These are phyloP conservation scores for Rhododendron ferrugineum DNA, from an alignment of 148 eudicot genomes.

Conservation along the genomic window DNA sequence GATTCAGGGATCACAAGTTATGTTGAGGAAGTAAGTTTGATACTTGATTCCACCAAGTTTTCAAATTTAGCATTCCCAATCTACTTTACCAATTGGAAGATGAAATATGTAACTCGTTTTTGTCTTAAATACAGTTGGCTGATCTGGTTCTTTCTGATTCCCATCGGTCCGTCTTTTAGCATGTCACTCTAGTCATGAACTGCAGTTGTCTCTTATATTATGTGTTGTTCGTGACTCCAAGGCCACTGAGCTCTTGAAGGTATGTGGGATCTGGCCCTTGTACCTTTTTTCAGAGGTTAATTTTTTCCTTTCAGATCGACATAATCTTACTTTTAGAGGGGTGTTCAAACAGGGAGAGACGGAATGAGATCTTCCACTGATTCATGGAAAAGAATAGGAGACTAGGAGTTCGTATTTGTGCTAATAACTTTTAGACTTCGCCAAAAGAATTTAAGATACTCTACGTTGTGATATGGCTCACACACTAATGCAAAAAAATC, in stretches of 20 bases:
- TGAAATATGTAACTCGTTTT: slow-evolving; percentile 3
- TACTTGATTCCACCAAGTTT: background rate
- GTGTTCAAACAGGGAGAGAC: background rate
- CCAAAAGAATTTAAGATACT: background rate
- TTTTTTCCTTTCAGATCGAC: background rate
- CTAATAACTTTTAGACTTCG: background rate
- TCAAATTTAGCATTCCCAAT: background rate
- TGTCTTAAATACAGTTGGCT: slow-evolving; percentile 14
- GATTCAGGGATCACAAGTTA: slow-evolving; percentile 20
- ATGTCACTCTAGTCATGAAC: slow-evolving; percentile 25
- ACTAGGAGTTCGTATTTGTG: background rate
- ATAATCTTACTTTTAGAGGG: background rate
- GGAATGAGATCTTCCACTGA: background rate
- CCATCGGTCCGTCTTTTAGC: slow-evolving; percentile 17
- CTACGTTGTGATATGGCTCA: background rate
- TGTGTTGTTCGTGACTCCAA: slow-evolving; percentile 19
- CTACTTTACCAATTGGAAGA: background rate
- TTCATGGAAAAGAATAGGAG: background rate
- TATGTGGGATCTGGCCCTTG: slow-evolving; percentile 14
- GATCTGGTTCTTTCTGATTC: slow-evolving; percentile 3
- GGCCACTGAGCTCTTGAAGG: slow-evolving; percentile 46
- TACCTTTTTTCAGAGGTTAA: background rate
- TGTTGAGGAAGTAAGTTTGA: slow-evolving; percentile 32
- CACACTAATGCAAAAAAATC: background rate
- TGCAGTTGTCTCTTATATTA: slow-evolving; percentile 26